These are phyloP conservation scores for Acanthamoeba royreba DNA, from an alignment of 208 protist species.

Conservation along the genomic window DNA sequence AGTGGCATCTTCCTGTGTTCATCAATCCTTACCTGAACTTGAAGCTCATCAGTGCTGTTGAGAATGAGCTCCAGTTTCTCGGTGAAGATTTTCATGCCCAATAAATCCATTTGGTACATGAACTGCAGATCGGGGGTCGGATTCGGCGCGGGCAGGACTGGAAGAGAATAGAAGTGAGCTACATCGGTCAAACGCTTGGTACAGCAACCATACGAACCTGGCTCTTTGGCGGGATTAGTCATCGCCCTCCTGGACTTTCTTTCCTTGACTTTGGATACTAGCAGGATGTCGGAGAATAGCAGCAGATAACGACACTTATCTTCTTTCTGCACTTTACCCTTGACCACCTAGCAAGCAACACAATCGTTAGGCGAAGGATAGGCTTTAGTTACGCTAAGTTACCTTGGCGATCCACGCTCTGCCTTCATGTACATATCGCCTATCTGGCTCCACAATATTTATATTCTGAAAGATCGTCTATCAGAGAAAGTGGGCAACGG, in stretches of 20 bases:
- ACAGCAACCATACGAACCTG: neutral
- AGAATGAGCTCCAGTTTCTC: slow-evolving; percentile 13
- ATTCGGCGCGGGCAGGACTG: neutral
- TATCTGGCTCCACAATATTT: neutral
- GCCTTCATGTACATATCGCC: neutral
- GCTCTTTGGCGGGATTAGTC: neutral
- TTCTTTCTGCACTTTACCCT: neutral
- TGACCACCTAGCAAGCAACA: neutral
- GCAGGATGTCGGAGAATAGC: neutral
- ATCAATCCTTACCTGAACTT: neutral
- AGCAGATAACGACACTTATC: neutral
- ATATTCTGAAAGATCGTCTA: neutral
- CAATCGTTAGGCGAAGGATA: neutral
- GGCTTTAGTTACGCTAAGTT: neutral
- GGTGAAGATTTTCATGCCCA: neutral
- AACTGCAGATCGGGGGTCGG: neutral
- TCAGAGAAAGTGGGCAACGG: neutral
- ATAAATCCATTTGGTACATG: neutral
- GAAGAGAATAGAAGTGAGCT: neutral
- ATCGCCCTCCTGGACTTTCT: neutral
- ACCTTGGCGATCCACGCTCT: neutral
- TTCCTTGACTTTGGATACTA: neutral
- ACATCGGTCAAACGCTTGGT: neutral
- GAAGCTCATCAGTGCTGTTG: neutral
- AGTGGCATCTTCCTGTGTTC: neutral